Evolutionary conservation across 176 grass and related monocot genomes (phyloP), one percentile per base, ranked within the genome.

Genomic region (Cenchrus americanus): DNA sequence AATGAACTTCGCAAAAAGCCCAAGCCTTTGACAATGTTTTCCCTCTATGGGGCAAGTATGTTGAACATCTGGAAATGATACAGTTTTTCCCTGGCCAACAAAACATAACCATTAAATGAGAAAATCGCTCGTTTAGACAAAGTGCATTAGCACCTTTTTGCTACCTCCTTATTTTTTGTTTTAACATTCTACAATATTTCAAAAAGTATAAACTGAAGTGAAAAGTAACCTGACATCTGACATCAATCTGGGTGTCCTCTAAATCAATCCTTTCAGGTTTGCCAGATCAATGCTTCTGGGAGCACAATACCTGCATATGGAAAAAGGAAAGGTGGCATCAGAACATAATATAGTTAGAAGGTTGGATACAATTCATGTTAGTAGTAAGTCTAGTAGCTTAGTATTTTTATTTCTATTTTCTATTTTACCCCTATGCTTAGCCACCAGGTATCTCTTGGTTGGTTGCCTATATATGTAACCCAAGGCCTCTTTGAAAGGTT

Each of bases 221-320:
- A 84, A 90, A 37, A 34, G 12, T 23, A 62, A 98, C 92, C 95
- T 95, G 95, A 69, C 92, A 95, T 91, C 87, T 89, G 76, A 98
- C 95, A 68, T 98, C 87, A 72, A 98, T 91, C 62, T 88, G 89
- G 49, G 89, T 92, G 52, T 90, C 95, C 72, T 89, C 89, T 82
- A 97, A 73, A 82, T 94, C 86, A 79, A 97, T 81, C 82, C n/a
- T 90, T 40, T 92, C 89, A 81, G 92, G 84, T 91, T 97, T 94
- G 53, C 95, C 95, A 57, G 90, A 62, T 92, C 95, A 69, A 98
- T 86, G n/a, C 90, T 98, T 72, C 92, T 90, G 15, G 92, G 84
- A 86, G 93, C 85, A 94, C 95, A 98, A 82, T 98, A 98, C 71
- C 95, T 98, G 85, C 76, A 94, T 76, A 4, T 1, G 19, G 63